These are phyloP conservation scores for Botryosphaeria dothidea DNA, from an alignment of 2,329 filamentous ascomycete genomes.

Conservation along the genomic window DNA sequence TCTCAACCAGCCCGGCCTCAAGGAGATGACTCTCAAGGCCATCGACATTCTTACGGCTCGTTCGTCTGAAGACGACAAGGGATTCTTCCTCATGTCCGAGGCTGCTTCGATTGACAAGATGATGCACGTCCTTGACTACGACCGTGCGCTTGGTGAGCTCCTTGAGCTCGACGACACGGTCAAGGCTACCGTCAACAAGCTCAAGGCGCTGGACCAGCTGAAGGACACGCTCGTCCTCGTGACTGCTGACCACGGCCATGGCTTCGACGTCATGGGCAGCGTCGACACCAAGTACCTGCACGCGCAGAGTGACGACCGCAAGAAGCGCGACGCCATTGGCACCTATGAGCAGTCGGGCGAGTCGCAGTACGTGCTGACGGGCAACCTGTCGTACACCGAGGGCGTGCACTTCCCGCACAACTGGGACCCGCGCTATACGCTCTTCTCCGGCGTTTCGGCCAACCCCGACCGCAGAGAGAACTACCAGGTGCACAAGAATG, in stretches of 20 bases:
- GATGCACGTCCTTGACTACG: slow-evolving; percentile 84
- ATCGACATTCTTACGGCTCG: slow-evolving; percentile 72
- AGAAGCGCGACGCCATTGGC: slow-evolving; percentile 75
- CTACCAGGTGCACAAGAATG: slow-evolving; percentile 69
- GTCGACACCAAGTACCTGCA: slow-evolving; percentile 78
- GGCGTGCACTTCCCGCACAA: slow-evolving; percentile 77
- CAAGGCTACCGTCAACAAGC: slow-evolving; percentile 70
- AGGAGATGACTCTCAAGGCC: slow-evolving; percentile 88
- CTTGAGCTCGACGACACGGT: slow-evolving; percentile 85
- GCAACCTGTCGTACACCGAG: slow-evolving; percentile 65
- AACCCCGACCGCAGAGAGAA: slow-evolving; percentile 76
- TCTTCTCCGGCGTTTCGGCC: slow-evolving; percentile 71
- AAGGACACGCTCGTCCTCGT: slow-evolving; percentile 78
- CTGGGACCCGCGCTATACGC: slow-evolving; percentile 82
- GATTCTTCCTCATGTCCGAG: slow-evolving; percentile 87
- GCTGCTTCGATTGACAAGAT: slow-evolving; percentile 86
- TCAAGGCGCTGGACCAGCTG: slow-evolving; percentile 65
- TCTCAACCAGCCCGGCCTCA: slow-evolving; percentile 76
- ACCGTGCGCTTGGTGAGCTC: slow-evolving; percentile 80
- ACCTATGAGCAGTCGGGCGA: slow-evolving; percentile 72
- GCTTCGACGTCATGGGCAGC: slow-evolving; percentile 81
- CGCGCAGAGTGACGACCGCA: slow-evolving; percentile 64
- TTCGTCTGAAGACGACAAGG: slow-evolving; percentile 59
- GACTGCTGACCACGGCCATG: slow-evolving; percentile 86
- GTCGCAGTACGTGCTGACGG: slow-evolving; percentile 71